Evolutionary conservation across 192 early-diverging fungal genomes (phyloP).

Genomic region (Linnemannia schmuckeri): DNA sequence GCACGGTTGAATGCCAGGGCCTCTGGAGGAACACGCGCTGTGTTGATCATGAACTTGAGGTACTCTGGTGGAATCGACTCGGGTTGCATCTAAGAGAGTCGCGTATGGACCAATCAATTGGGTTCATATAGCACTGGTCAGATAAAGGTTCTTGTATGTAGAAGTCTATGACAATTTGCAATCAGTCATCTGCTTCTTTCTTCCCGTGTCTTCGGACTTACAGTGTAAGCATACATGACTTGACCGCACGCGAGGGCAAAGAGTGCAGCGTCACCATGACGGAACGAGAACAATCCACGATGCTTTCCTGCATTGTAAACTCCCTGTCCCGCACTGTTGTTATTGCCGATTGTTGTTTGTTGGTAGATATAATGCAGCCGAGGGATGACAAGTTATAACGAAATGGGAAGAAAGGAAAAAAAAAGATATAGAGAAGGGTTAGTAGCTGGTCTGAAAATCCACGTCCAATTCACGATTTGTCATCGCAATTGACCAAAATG

Average conservation of each 20-base stretch:
- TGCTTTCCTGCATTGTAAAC: slow-evolving; percentile 68
- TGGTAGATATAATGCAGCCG: not conserved
- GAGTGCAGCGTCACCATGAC: slow-evolving; percentile 67
- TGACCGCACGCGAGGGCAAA: slow-evolving; percentile 68
- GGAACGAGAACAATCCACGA: slow-evolving; percentile 65
- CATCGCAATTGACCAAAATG: slow-evolving; percentile 14
- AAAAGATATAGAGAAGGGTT: not conserved
- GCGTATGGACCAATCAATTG: not conserved
- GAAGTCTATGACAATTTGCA: not conserved
- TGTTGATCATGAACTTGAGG: slow-evolving; percentile 72
- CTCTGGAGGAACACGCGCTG: slow-evolving; percentile 69
- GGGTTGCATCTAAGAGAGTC: slow-evolving; percentile 64
- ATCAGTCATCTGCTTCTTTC: not conserved
- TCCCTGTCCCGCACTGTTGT: slow-evolving; percentile 64
- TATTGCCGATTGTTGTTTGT: not conserved
- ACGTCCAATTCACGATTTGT: slow-evolving; percentile 18
- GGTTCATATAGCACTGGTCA: not conserved
- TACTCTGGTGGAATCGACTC: slow-evolving; percentile 69
- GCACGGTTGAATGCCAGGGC: slow-evolving; percentile 69
- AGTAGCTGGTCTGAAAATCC: slow-evolving; percentile 1
- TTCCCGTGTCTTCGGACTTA: slow-evolving; percentile 39
- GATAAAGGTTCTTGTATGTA: not conserved
- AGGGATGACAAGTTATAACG: not conserved
- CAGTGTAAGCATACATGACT: slow-evolving; percentile 71
- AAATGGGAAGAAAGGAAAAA: not conserved